These are phyloP conservation scores for Arabis alpina DNA, from an alignment of 345 rosid species.

Conservation along the genomic window DNA sequence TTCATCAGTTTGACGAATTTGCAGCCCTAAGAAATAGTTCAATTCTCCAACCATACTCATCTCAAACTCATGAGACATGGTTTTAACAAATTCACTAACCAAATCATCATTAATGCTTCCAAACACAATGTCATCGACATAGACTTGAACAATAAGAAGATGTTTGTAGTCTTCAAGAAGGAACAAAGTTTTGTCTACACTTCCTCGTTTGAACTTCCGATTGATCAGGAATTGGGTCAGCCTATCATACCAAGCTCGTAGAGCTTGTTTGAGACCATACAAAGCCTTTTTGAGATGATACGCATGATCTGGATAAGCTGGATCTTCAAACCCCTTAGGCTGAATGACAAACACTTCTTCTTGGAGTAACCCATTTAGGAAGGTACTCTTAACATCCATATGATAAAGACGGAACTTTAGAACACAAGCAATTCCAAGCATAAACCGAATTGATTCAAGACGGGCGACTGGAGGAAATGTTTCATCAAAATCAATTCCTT, in stretches of 20 bases:
- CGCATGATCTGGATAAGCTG: too few species aligned
- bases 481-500: not conserved
- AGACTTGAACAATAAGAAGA: not conserved
- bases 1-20: not conserved
- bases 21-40: not conserved
- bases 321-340: too few species aligned
- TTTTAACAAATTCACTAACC: fast-evolving
- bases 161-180: not conserved
- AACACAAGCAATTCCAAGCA: not conserved
- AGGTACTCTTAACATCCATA: too few species aligned
- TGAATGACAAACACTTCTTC: too few species aligned
- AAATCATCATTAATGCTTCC: not conserved
- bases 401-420: not conserved
- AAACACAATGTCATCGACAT: not conserved
- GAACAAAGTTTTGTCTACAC: too few species aligned
- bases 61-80: not conserved
- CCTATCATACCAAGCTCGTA: too few species aligned
- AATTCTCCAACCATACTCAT: not conserved
- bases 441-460: not conserved
- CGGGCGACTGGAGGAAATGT: not conserved
- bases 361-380: too few species aligned
- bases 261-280: too few species aligned
- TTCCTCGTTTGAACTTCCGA: too few species aligned
- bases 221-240: too few species aligned
- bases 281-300: too few species aligned